Evolutionary conservation across 2,329 filamentous ascomycete genomes (phyloP), one percentile per base, ranked within the genome.

Genomic region (Zymoseptoria passerinii): DNA sequence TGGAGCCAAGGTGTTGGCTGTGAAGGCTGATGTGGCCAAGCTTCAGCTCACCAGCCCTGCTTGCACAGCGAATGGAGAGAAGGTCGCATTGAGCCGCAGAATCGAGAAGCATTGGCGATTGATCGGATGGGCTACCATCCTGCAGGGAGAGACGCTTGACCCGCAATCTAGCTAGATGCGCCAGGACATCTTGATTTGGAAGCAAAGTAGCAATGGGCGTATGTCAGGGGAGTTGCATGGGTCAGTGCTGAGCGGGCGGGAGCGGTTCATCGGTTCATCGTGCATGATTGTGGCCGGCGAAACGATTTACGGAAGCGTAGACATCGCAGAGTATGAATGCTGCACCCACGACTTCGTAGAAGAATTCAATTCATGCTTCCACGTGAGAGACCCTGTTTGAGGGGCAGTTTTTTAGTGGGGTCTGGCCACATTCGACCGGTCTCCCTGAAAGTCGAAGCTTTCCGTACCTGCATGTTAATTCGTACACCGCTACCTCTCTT

Each of bases 31-130:
- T 83, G 92, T 92, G 58, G 94, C 94, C 58, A 96, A 96, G 81
- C 83, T 99, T 66, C 87, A 90, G 60, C 81, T 99, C 68, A 97
- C 92, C 61, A 92, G 68, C 55, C 72, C 72, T 40, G 94, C 94
- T 59, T 99, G 94, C 81, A 99, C 94, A 54, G 92, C 95, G 74
- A 87, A 96, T 71, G 92, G 92, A 65, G 92, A 99, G 82, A 97
- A 99, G 87, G 92, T 99, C 71, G 94, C 94, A 49, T 81, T 99
- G 71, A 91, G 86, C 74, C 83, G 94, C 78, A 89, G 94, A 86
- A 96, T 97, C 71, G 94, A 99, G 78, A 97, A 97, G 85, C 92
- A 96, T 78, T 97, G 92, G 92, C 89, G 91, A 78, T 81, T 95
- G 72, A 95, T 95, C 70, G 90, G 90, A 68, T 95, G 90, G 90